Base-by-base conservation (phyloP, 176 grass and related monocot species). In the Oryza australiensis region DNA sequence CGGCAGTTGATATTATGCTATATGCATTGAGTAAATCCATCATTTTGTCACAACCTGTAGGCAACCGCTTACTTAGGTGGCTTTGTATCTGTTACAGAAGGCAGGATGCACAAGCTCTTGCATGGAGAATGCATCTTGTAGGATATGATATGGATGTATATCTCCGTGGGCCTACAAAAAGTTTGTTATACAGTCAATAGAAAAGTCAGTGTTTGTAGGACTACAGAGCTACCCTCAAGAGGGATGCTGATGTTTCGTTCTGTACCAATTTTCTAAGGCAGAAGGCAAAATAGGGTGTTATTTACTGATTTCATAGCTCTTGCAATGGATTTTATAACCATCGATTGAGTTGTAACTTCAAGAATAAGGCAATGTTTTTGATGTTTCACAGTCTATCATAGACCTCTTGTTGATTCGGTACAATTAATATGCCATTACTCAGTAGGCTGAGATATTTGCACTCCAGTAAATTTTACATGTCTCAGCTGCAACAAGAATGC, bases 81-180 rank as follows among this genome's bases (percentile, higher is more conserved):
- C 92, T 98, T 68, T 95, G 92, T 75, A 73, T 86, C 33, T 64
- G 43, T 86, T 86, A 90, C 49, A 88, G 85, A 64, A 90, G 82
- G 64, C 62, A 83, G 76, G 88, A 83, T 10, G 96, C 92, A n/a
- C 77, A 82, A 77, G 73, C 75, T 70, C 86, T 98, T 74, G 87
- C 86, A 46, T 87, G 88, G 83, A 87, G 89, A 92, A 92, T 98
- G 76, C 89, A 87, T 84, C 87, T 95, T 82, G 82, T 86, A 26
- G 96, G 96, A 68, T 98, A 94, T 74, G 77, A 98, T 87, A 93
- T 98, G 90, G 90, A 95, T 87, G 77, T 41, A 72, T 98, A 95
- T 93, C 87, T 98, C 67, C 83, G 64, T 70, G 70, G 78, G 68
- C 77, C 82, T 73, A 98, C 92, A 24, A 93, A 98, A 85, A 57